Evolutionary conservation across 345 rosid species (phyloP).

Genomic region (Microcos paniculata): DNA sequence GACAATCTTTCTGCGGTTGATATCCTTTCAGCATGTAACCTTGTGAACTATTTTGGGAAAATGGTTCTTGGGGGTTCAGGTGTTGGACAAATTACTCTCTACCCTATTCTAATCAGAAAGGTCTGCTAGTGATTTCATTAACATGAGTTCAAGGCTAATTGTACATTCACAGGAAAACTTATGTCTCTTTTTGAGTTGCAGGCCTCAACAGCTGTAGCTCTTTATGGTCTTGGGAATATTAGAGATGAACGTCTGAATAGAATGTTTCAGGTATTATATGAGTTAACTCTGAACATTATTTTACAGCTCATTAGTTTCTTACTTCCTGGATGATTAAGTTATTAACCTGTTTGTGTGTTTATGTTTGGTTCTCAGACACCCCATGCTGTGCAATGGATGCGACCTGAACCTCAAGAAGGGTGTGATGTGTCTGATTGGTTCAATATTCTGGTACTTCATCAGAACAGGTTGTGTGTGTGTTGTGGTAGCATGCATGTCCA

Average conservation of each 20-base stretch:
- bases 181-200: slow-evolving; percentile 29
- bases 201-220: slow-evolving; percentile 95
- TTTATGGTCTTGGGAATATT: slow-evolving; percentile 96
- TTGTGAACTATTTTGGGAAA: slow-evolving; percentile 94
- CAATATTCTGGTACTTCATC: slow-evolving; percentile 96
- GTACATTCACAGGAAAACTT: slow-evolving; percentile 10
- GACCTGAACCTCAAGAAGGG: slow-evolving; percentile 93
- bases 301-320: slow-evolving; percentile 14
- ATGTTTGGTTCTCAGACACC: slow-evolving; percentile 65
- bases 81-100: slow-evolving; percentile 90
- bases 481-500: not conserved
- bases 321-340: slow-evolving; percentile 14
- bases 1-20: slow-evolving; percentile 98
- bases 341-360: slow-evolving; percentile 16
- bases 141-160: slow-evolving; percentile 15
- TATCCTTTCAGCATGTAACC: slow-evolving; percentile 95
- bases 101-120: slow-evolving; percentile 90
- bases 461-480: slow-evolving; percentile 63
- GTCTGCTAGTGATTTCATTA: slow-evolving; percentile 38
- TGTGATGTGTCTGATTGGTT: slow-evolving; percentile 88
- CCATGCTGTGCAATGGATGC: slow-evolving; percentile 99
- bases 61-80: slow-evolving; percentile 99
- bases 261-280: slow-evolving; percentile 83
- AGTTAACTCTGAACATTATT: not conserved
- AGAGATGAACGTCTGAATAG: slow-evolving; percentile 97